Conservation (phyloP, 306 rosid species). For the Dalbergia cochinchinensis region DNA sequence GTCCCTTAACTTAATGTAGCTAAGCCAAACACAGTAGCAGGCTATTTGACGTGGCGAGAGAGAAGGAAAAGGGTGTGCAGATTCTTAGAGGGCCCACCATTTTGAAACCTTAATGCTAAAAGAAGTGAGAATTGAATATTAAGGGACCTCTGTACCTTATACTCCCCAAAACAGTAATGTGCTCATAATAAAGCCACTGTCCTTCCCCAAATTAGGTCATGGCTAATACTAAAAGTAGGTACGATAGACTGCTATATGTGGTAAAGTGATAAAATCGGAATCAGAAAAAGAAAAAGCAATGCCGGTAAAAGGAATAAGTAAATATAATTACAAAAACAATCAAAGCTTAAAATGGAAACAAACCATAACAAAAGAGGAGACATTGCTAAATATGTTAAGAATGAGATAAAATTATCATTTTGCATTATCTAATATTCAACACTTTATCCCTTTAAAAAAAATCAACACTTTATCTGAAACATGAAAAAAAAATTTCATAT, state of each 20-base stretch:
- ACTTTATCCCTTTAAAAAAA: too few relatives aligned
- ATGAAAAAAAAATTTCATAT: too few relatives aligned
- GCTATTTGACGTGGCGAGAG: conserved; percentile 14
- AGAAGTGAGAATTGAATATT: conserved; percentile 16
- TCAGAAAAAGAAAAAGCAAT: neutral
- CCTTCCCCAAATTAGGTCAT: conserved; percentile 36
- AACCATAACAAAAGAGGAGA: neutral
- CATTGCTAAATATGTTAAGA: neutral
- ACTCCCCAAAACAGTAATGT: conserved; percentile 43
- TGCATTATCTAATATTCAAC: too few relatives aligned
- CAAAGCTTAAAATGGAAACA: neutral
- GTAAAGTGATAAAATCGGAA: conserved; percentile 21
- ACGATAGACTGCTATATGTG: neutral
- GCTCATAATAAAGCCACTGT: conserved; percentile 30
- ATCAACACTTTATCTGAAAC: too few relatives aligned
- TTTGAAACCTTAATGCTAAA: conserved; percentile 35
- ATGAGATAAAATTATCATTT: too few relatives aligned
- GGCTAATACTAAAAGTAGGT: conserved; percentile 39
- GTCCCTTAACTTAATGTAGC: conserved; percentile 1
- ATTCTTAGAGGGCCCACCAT: neutral
- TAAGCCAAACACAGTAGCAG: conserved; percentile 22
- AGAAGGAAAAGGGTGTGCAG: neutral
- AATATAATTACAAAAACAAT: neutral
- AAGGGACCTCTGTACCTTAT: conserved; percentile 39
- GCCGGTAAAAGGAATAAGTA: neutral